Percentiles rank a stretch among this genome's conserved stretches.
phyloP scores from a whole-genome alignment of 805 yeast species.

The Blastobotrys robertii region DNA sequence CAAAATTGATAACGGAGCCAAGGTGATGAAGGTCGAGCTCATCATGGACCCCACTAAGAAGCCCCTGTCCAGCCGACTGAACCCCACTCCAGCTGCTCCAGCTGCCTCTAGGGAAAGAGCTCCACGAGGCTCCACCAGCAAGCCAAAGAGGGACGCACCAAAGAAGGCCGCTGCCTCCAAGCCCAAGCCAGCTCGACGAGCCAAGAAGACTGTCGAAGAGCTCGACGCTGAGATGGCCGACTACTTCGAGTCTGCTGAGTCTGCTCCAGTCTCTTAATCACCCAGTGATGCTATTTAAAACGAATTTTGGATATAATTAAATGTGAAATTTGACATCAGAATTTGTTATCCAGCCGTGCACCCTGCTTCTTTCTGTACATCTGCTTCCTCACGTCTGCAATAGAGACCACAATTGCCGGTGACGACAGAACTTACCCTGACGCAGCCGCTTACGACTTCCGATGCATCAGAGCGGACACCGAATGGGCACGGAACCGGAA shows the following conservation, averaged over 20 bases:
- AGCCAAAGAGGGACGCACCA: conserved; percentile 9
- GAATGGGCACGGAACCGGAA: too few relatives aligned
- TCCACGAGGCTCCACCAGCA: conserved; percentile 14
- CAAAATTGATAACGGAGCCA: conserved; percentile 81
- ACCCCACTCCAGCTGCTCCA: conserved; percentile 29
- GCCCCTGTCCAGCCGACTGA: conserved; percentile 59
- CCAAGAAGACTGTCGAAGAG: conserved; percentile 77
- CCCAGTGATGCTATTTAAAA: too few relatives aligned
- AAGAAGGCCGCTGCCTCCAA: conserved; percentile 19
- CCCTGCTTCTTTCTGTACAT: too few relatives aligned
- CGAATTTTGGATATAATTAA: too few relatives aligned
- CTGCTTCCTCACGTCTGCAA: too few relatives aligned
- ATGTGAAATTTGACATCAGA: too few relatives aligned
- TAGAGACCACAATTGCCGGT: too few relatives aligned
- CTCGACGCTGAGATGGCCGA: conserved; percentile 96
- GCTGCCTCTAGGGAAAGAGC: conserved; percentile 7
- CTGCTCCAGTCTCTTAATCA: conserved; percentile 7
- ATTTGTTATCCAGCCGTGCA: too few relatives aligned
- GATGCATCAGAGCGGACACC: too few relatives aligned
- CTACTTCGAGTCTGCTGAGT: conserved; percentile 43
- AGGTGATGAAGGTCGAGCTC: conserved; percentile 68
- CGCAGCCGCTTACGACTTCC: too few relatives aligned
- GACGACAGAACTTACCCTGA: too few relatives aligned
- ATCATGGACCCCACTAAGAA: conserved; percentile 75
- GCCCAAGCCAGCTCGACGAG: conserved; percentile 27